A percentile compares a stretch with the other conserved stretches of the same genome.
phyloP scores from a whole-genome alignment of 1,284 basidiomycete species.

The Ustilago shanxiensis region DNA sequence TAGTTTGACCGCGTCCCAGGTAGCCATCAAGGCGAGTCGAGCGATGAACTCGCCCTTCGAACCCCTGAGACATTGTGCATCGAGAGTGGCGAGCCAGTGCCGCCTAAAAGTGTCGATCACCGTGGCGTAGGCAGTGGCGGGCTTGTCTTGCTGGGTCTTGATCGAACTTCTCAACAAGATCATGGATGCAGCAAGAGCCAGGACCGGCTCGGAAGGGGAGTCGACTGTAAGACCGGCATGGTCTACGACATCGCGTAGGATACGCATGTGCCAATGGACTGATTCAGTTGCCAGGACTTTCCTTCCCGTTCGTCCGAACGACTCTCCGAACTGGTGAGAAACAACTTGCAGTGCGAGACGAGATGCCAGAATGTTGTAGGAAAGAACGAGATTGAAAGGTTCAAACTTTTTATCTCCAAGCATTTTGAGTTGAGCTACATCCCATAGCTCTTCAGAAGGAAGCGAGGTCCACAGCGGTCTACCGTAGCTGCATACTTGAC shows the following conservation, averaged over 20 bases:
- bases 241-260: not conserved
- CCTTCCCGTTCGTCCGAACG: not conserved
- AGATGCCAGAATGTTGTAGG: slow-evolving; percentile 18
- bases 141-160: not conserved
- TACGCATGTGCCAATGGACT: slow-evolving; percentile 28
- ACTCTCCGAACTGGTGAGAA: not conserved
- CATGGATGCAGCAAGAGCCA: slow-evolving; percentile 22
- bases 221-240: not conserved
- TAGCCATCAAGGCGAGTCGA: slow-evolving; percentile 9
- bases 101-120: slow-evolving; percentile 6
- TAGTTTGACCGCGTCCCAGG: slow-evolving; percentile 22
- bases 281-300: not conserved
- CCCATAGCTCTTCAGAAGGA: slow-evolving; percentile 2
- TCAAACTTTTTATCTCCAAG: not conserved
- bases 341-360: slow-evolving; percentile 11
- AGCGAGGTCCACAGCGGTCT: slow-evolving; percentile 26
- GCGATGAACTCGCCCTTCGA: slow-evolving; percentile 18
- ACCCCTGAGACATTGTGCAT: slow-evolving; percentile 13
- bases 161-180: slow-evolving; percentile 9
- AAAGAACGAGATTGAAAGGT: not conserved
- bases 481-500: slow-evolving; percentile 21
- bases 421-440: not conserved
- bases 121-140: not conserved
- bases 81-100: slow-evolving; percentile 1
- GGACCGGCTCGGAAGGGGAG: slow-evolving; percentile 20